Percentiles rank a stretch among this genome's conserved stretches.
These are phyloP conservation scores for Microcyclosporella mali DNA, from an alignment of 2,329 filamentous ascomycete species.

Conservation along the genomic window DNA sequence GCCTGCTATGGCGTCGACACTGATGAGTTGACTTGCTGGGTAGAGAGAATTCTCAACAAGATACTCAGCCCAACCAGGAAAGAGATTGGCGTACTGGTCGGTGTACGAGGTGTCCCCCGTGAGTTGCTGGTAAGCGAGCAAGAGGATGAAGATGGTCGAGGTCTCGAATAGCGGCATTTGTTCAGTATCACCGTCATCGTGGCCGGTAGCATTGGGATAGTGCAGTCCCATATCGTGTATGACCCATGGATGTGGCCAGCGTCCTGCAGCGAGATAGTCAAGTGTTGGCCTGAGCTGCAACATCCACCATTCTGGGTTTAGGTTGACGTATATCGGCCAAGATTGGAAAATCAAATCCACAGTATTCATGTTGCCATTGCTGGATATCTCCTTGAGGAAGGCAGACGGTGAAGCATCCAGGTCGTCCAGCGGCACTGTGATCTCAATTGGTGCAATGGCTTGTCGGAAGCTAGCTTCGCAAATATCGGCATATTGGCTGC, in stretches of 20 bases:
- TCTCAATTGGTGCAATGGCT: conserved; percentile 23
- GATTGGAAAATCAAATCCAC: conserved; percentile 30
- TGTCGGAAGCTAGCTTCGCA: conserved; percentile 25
- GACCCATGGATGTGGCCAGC: conserved; percentile 18
- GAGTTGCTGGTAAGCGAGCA: conserved; percentile 51
- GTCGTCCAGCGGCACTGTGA: conserved; percentile 21
- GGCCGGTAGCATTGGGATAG: conserved; percentile 25
- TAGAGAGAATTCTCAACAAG: conserved; percentile 48
- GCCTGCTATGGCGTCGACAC: conserved; percentile 50
- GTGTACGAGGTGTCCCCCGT: conserved; percentile 46
- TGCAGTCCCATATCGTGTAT: conserved; percentile 24
- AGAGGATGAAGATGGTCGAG: conserved; percentile 51
- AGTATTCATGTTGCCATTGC: conserved; percentile 30
- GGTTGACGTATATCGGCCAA: conserved; percentile 27
- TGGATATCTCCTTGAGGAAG: conserved; percentile 55
- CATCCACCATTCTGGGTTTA: conserved; percentile 21
- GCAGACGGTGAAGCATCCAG: conserved; percentile 20
- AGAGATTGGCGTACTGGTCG: conserved; percentile 42
- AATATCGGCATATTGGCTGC: conserved; percentile 25
- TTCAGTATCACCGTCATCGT: conserved; percentile 39
- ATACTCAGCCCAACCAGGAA: conserved; percentile 50
- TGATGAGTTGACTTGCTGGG: conserved; percentile 51
- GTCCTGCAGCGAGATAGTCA: conserved; percentile 20
- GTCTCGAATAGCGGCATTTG: conserved; percentile 41
- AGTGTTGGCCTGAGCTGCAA: conserved; percentile 17